Evolutionary conservation across 2,329 filamentous ascomycete genomes (phyloP), one percentile per base, ranked within the genome.

Genomic region (Golovinomyces cichoracearum): DNA sequence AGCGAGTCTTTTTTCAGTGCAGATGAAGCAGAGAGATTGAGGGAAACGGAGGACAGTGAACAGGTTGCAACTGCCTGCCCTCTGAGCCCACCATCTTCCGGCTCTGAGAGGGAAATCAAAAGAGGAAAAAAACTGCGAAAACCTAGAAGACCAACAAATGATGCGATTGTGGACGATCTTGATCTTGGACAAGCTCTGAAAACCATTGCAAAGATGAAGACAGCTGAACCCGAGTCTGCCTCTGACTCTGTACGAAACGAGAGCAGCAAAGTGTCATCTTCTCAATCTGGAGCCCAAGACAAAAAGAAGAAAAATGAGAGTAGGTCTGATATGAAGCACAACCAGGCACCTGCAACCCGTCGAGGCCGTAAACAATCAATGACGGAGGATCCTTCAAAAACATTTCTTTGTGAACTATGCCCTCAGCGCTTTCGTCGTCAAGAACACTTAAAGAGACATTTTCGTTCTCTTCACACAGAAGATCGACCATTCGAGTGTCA

Each of bases 401-500:
- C 86, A 0, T 98, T 95, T 54, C 83, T 93, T 52, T 98, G 90
- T 68, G 85, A 86, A 50, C 74, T 94, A 21, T 98, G 90, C 78
- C 88, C 84, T 60, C 85, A 90, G 55, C 83, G 90, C 52, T 98
- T 98, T 80, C 82, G 90, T 53, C 83, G 90, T 53, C 90, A 98
- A 66, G 90, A 98, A 65, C 90, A 98, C 62, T 76, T 98, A 52
- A 98, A 98, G 77, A 83, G 90, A 53, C 90, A 98, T 70, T 93
- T 93, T 71, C 80, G 90, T 57, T 95, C 90, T 50, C 83, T 98
- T 45, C 90, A 98, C 71, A 98, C 90, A 1, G 80, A 93, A 61
- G 90, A 95, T 63, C 98, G 95, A 77, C 90, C 90, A 4, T 98
- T 95, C 60, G 84, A 93, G 68, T 98, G 90, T 71, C 75, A 78